Base-by-base conservation (phyloP, 495 filamentous ascomycete species). In the Lophiotrema nucula region DNA sequence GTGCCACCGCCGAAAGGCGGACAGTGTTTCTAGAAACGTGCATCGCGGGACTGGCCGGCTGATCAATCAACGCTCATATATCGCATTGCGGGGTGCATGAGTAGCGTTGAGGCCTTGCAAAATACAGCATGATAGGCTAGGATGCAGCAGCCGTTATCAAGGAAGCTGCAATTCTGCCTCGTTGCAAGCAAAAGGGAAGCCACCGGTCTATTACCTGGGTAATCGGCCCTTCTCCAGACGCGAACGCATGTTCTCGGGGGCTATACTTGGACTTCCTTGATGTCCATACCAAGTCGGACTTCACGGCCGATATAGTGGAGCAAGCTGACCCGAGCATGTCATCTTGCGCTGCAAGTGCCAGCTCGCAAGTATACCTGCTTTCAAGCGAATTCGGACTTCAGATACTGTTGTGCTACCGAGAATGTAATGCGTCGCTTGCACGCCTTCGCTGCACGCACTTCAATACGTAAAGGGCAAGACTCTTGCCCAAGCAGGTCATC, bases 61-160 rank as follows among this genome's bases (percentile, higher is more conserved):
- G 53, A 63, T 63, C 60, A 47, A 53, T 52, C 31, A 48, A 33
- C 45, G 26, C 31, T 42, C 39, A 53, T 15, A 25, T n/a, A 27
- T 56, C 22, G 8, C 16, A 48, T 26, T 63, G 60, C 53, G 60
- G 60, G 60, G 60, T 63, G 60, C 60, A 63, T 57, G 53, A 45
- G 15, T 47, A 47, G 53, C 38, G 53, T 37, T 45, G 33, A 38
- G 24, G 39, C 6, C 2, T 44, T 12, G 41, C 21, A 52, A 56
- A 51, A 56, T 52, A 56, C 45, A 45, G 52, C 58, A 56, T 16
- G 28, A 37, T 26, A 28, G 25, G 18, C 11, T 26, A 42, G n/a
- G n/a, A n/a, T n/a, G n/a, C n/a, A n/a, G 8, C 43, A 44, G 12
- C 31, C 3, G 25, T 27, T 56, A 22, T 45, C 35, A 46, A 44